A percentile compares a stretch with the other conserved stretches of the same genome.
Conservation (phyloP, 1,139 yeast genomes). For the Candida sp. region DNA sequence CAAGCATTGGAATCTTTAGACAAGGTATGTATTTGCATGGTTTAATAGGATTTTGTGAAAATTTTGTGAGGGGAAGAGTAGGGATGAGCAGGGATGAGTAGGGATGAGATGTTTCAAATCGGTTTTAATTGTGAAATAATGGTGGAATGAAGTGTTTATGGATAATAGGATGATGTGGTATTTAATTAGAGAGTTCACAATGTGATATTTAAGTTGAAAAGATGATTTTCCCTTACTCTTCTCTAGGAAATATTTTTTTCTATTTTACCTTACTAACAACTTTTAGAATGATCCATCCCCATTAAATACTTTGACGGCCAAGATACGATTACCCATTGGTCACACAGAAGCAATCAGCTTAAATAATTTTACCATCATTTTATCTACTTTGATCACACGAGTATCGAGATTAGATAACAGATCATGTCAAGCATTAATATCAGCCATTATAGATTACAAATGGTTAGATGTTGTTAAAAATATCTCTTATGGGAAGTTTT, state of each 20-base stretch:
- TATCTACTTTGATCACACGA: constrained; percentile 31
- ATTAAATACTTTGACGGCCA: constrained; percentile 34
- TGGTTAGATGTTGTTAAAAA: constrained; percentile 49
- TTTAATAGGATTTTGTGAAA: constrained; percentile 1
- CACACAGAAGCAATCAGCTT: constrained; percentile 35
- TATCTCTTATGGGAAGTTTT: constrained; percentile 28
- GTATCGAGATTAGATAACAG: constrained; percentile 37
- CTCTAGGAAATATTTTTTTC: too few species aligned
- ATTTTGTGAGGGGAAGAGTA: constrained; percentile 1
- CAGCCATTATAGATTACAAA: constrained; percentile 37
- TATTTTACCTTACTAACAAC: neutral
- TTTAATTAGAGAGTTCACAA: too few species aligned
- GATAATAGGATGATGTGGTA: too few species aligned
- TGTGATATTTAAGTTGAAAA: too few species aligned
- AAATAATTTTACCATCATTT: constrained; percentile 31
- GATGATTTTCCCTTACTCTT: too few species aligned
- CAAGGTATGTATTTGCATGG: constrained; percentile 40
- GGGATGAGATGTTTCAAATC: neutral
- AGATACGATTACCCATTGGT: constrained; percentile 28
- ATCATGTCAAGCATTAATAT: constrained; percentile 27
- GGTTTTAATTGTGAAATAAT: too few species aligned
- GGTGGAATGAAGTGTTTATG: too few species aligned
- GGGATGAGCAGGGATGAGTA: neutral
- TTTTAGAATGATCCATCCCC: constrained; percentile 33
- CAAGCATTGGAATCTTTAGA: constrained; percentile 72